Evolutionary conservation across 2,329 filamentous ascomycete genomes (phyloP), one percentile per base, ranked within the genome.

Genomic region (Macrophomina pseudophaseolina): DNA sequence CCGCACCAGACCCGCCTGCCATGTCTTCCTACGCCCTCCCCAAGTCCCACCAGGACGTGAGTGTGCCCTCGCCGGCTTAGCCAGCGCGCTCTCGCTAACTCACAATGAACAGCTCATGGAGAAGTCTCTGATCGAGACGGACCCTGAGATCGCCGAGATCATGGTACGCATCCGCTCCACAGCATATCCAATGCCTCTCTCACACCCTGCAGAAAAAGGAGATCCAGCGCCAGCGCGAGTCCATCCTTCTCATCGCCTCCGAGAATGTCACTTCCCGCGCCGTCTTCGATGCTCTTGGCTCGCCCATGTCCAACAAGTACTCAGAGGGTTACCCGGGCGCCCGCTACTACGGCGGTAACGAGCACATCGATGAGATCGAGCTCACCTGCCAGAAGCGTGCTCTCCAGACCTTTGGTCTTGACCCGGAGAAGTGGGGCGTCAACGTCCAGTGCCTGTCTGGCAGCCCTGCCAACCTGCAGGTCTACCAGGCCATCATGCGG

Each of bases 321-420:
- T 98, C 95, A 0, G 95, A 99, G 80, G 95, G 95, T 62, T 99
- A 99, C 75, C 95, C 94, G 38, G 95, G 95, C 66, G 94, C 94
- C 68, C 87, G 94, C 76, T 98, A 98, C 83, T 98, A 98, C 77
- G 94, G 94, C 64, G 94, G 94, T 70, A 98, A 98, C 79, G 91
- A 97, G 81, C 93, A 94, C 80, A 98, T 98, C 75, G 94, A 98
- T 75, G 87, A 93, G 75, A 88, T 94, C 5, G 94, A 98, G 83
- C 85, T 90, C 54, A 84, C 97, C 56, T 98, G 94, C 81, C 95
- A 98, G 82, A 86, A 92, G 77, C 89, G 94, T 74, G 95, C 95
- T 18, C 84, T 98, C 12, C 88, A 97, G 80, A 89, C 94, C 0
- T 98, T 97, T 79, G 88, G 90, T 35, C 83, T 98, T 65, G 90